Evolutionary conservation across 2,329 filamentous ascomycete genomes (phyloP).

Genomic region (Coniochaeta prunicola): DNA sequence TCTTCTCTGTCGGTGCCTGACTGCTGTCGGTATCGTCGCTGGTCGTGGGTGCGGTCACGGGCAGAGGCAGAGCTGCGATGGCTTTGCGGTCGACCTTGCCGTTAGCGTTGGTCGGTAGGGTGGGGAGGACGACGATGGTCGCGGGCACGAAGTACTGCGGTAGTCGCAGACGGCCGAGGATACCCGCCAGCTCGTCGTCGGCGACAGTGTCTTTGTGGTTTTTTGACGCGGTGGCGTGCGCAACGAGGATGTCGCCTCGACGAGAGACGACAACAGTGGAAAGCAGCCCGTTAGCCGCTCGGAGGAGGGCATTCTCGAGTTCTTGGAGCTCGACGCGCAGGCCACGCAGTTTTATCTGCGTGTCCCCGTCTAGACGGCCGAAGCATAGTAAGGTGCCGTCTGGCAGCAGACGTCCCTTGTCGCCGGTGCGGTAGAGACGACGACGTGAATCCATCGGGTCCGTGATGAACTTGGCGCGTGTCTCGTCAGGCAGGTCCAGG

Average conservation of each 20-base stretch:
- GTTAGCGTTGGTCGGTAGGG: constrained; percentile 2
- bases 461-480: constrained; percentile 14
- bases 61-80: neutral
- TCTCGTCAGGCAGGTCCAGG: constrained; percentile 15
- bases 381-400: constrained; percentile 24
- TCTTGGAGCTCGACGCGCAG: constrained; percentile 35
- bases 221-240: constrained; percentile 1
- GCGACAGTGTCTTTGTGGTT: too few relatives aligned
- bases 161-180: constrained; percentile 6
- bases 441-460: constrained; percentile 13
- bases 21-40: too few relatives aligned
- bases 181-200: neutral
- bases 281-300: neutral
- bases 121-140: constrained; percentile 5
- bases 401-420: constrained; percentile 20
- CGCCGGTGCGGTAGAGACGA: constrained; percentile 27
- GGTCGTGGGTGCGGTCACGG: too few relatives aligned
- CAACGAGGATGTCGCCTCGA: neutral
- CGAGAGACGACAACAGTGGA: constrained; percentile 1
- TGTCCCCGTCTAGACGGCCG: constrained; percentile 27
- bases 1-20: too few relatives aligned
- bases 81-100: constrained; percentile 8
- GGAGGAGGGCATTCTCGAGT: constrained; percentile 16
- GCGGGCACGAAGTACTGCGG: constrained; percentile 10
- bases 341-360: constrained; percentile 31